Base-by-base conservation (phyloP, 2,329 filamentous ascomycete species). In the Aspergillus tubingensis region DNA sequence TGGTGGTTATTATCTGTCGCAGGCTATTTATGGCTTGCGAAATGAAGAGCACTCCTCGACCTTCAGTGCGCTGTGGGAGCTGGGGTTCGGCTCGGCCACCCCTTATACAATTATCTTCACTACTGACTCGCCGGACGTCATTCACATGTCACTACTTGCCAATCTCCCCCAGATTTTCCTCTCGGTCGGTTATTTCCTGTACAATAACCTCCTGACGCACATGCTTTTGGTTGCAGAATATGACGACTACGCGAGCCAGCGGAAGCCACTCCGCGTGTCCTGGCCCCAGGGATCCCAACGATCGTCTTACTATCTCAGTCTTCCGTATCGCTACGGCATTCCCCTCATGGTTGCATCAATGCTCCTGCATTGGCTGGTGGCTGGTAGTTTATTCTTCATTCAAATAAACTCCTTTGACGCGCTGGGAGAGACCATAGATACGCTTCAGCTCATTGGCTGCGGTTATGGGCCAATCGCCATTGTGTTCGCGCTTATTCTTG, bases 221-320 rank as follows among this genome's bases (percentile, higher is more conserved):
- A 83, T 85, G 71, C 72, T 82, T 0, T 68, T 80, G 0, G 78
- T 75, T 0, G 67, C 73, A 8, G 85, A 87, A 67, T 87, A 80
- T 70, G 78, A 73, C 51, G 67, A 69, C 0, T 81, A 80, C 67
- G 75, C 74, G 1, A 47, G 59, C 0, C 49, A 66, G 8, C 69
- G 76, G 3, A 81, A 81, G 52, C 59, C 77, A 0, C 68, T 83
- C 1, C 76, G 80, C 2, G 80, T 83, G 0, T 79, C 77, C 0
- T 71, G 74, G 59, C 80, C 79, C 2, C 44, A 32, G 8, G 78
- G 76, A 5, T 65, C 70, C 3, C 80, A 84, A 62, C 70, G 76
- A 3, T 77, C 76, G 0, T 79, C 74, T 2, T 82, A 81, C 60
- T 81, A 76, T 58, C 75, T 83, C 3, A 75, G 73, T 3, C 65